Evolutionary conservation across 2,329 filamentous ascomycete species (phyloP), one percentile per base, ranked within the genome.

Genomic region (Cytospora piceae): DNA sequence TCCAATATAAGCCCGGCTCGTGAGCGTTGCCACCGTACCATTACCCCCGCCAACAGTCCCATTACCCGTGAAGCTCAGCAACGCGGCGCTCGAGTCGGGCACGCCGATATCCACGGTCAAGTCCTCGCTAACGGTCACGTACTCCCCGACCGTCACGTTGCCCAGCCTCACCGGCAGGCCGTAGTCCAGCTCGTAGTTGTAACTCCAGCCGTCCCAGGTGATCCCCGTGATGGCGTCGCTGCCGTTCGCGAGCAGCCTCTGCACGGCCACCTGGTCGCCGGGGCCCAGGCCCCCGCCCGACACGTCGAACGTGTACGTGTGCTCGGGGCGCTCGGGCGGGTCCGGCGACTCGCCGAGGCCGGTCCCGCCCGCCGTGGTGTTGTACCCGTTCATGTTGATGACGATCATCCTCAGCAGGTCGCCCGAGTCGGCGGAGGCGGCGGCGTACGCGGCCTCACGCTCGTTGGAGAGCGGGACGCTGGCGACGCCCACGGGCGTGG

Each of bases 221-320:
- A 89, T 82, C 0, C 86, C 87, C 0, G 83, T 83, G 27, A 88
- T 82, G 11, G 87, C 86, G 75, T 90, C 85, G 68, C 85, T 88
- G 0, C 87, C 87, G 73, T 88, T 88, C 2, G 87, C 87, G 58
- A 78, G 72, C 37, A 90, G 73, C 31, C 86, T 75, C 71, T 84
- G 70, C 6, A 75, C 69, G 1, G 58, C 58, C 5, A 72, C 65
- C 34, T 37, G 78, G 59, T 87, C 77, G 0, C 65, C 69, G 2
- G 77, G 72, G 0, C 69, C 71, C 24, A 69, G 69, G 7, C 68
- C 69, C 54, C 71, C 64, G 65, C 71, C 71, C 11, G 71, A 73
- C 9, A 84, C 68, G 5, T 74, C 69, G 61, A 87, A 80, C 3
- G 69, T 75, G 66, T 85, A 86, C 24, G 69, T 74, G 59, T 72